A percentile compares a stretch with the other conserved stretches of the same genome.
These are phyloP conservation scores for Achaetomiella virescens DNA, from an alignment of 495 filamentous ascomycete genomes.

Conservation along the genomic window DNA sequence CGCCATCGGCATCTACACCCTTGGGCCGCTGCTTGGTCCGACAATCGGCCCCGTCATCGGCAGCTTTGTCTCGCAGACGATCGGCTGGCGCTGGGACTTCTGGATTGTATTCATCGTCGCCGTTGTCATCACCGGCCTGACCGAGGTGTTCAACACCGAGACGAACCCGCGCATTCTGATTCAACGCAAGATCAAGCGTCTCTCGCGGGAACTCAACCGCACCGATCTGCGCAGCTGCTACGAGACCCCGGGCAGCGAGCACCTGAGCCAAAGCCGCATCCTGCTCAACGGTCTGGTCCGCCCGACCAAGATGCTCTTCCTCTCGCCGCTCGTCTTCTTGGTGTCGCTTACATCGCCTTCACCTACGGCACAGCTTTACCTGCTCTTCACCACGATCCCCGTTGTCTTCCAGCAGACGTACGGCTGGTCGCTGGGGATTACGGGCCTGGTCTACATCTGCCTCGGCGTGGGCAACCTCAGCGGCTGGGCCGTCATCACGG, in stretches of 20 bases:
- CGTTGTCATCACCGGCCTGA: slow-evolving; percentile 34
- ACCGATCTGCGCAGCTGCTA: slow-evolving; percentile 34
- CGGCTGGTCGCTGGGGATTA: slow-evolving; percentile 29
- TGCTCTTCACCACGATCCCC: slow-evolving; percentile 68
- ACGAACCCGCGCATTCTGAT: slow-evolving; percentile 51
- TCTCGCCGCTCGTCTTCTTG: slow-evolving; percentile 60
- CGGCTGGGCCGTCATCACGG: slow-evolving; percentile 30
- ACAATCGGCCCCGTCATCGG: slow-evolving; percentile 49
- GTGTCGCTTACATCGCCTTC: slow-evolving; percentile 71
- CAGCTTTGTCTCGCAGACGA: slow-evolving; percentile 47
- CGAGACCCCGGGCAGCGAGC: slow-evolving; percentile 15
- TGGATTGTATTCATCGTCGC: slow-evolving; percentile 52
- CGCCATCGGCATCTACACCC: slow-evolving; percentile 49
- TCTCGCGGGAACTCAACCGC: slow-evolving; percentile 34
- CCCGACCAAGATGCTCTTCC: slow-evolving; percentile 51
- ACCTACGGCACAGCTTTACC: slow-evolving; percentile 70
- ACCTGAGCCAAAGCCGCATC: slow-evolving; percentile 18
- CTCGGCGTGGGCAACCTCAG: slow-evolving; percentile 40
- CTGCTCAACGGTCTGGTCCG: slow-evolving; percentile 43
- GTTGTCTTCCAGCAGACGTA: slow-evolving; percentile 54
- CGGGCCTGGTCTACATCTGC: slow-evolving; percentile 42
- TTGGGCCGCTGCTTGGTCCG: slow-evolving; percentile 41
- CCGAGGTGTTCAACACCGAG: slow-evolving; percentile 48
- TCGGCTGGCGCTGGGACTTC: slow-evolving; percentile 57
- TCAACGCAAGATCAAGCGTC: slow-evolving; percentile 39